A percentile compares a stretch with the other conserved stretches of the same genome.
Evolutionary conservation across 1,139 yeast genomes (phyloP).

Genomic region (Sugiyamaella paludigena): DNA sequence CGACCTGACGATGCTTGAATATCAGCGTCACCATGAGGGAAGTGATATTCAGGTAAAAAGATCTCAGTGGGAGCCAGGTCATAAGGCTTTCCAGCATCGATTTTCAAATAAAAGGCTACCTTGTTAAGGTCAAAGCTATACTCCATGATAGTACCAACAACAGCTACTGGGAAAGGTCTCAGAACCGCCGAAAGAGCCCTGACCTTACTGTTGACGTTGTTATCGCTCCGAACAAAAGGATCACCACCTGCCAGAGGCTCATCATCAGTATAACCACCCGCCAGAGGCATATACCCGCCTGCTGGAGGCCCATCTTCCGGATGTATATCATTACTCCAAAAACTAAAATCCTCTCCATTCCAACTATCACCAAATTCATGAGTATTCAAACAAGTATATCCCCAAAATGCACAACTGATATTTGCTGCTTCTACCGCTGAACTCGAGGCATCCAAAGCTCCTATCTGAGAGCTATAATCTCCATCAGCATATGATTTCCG

Average conservation of each 20-base stretch:
- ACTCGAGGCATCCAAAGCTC: constrained; percentile 74
- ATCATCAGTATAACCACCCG: neutral
- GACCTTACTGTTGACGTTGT: constrained; percentile 7
- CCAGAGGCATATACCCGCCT: neutral
- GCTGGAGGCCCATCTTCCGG: constrained; percentile 11
- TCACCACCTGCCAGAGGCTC: too few species aligned
- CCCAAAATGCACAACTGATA: constrained; percentile 76
- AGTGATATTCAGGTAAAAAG: constrained; percentile 69
- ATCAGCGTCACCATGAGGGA: constrained; percentile 43
- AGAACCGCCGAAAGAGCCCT: constrained; percentile 69
- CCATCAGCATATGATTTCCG: constrained; percentile 62
- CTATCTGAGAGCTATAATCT: constrained; percentile 63
- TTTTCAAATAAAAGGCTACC: constrained; percentile 48
- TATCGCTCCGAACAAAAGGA: neutral
- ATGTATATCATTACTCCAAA: constrained; percentile 53
- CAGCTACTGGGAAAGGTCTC: constrained; percentile 67
- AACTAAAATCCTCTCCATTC: constrained; percentile 87
- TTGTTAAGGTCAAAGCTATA: constrained; percentile 56
- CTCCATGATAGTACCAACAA: constrained; percentile 50
- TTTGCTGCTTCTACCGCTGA: constrained; percentile 70
- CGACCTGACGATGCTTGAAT: constrained; percentile 54
- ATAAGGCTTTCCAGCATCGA: constrained; percentile 33
- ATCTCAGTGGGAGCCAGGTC: constrained; percentile 46
- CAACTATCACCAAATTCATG: constrained; percentile 82
- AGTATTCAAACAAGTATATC: constrained; percentile 64